phyloP scores from a whole-genome alignment of 108 stramenopile species.

The Asterionellopsis glacialis region DNA sequence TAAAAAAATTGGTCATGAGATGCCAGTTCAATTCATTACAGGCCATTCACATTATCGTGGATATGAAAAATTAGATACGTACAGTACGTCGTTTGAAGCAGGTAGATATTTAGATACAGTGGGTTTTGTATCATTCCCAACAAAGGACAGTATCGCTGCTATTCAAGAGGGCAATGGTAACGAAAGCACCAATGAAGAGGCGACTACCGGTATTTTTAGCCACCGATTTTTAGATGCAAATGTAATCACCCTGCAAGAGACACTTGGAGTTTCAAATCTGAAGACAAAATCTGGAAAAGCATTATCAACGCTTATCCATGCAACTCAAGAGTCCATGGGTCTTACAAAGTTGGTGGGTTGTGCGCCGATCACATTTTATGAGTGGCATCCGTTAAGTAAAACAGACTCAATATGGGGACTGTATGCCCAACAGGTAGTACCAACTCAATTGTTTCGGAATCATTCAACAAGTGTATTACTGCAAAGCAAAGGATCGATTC shows the following conservation, averaged over 20 bases:
- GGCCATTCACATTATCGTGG: slow-evolving; percentile 68
- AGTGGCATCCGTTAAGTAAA: neutral
- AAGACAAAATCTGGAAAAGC: slow-evolving; percentile 49
- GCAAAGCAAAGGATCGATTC: slow-evolving; percentile 1
- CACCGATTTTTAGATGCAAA: slow-evolving; percentile 52
- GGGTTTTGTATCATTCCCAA: slow-evolving; percentile 63
- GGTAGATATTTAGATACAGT: slow-evolving; percentile 71
- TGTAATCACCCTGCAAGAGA: slow-evolving; percentile 20
- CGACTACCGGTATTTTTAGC: slow-evolving; percentile 15
- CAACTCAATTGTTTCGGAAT: neutral
- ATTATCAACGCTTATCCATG: slow-evolving; percentile 40
- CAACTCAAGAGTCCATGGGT: slow-evolving; percentile 41
- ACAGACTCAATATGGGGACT: neutral
- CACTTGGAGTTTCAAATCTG: slow-evolving; percentile 26
- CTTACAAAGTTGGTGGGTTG: slow-evolving; percentile 49
- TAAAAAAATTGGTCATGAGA: slow-evolving; percentile 26
- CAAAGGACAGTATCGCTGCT: neutral
- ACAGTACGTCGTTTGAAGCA: slow-evolving; percentile 49
- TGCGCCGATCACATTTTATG: slow-evolving; percentile 13
- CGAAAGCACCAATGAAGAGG: neutral
- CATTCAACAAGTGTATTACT: too few species aligned
- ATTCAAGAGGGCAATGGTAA: slow-evolving; percentile 1
- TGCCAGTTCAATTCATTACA: slow-evolving; percentile 78
- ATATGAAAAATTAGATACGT: slow-evolving; percentile 27
- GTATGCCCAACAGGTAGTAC: neutral